These are phyloP conservation scores for Cladophialophora psammophila DNA, from an alignment of 2,329 filamentous ascomycete genomes.

Conservation along the genomic window DNA sequence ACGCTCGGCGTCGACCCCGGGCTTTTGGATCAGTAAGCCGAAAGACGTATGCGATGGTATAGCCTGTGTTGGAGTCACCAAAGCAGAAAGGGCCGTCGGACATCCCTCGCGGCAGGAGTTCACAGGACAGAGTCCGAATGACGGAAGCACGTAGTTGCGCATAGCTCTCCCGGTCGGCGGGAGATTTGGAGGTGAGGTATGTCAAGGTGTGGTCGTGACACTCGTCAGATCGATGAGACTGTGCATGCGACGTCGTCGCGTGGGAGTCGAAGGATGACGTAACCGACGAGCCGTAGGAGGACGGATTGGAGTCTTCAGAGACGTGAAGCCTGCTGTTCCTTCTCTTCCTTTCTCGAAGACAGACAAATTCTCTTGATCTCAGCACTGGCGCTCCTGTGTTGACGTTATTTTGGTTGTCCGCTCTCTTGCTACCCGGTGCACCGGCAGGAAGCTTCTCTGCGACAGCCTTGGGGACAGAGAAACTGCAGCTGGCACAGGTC, in stretches of 20 bases:
- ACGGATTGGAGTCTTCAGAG: slow-evolving; percentile 47
- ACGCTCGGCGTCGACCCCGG: slow-evolving; percentile 63
- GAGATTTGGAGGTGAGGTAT: slow-evolving; percentile 65
- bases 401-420: slow-evolving; percentile 58
- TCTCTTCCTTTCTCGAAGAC: slow-evolving; percentile 50
- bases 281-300: slow-evolving; percentile 33
- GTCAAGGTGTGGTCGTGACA: slow-evolving; percentile 64
- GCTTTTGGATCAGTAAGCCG: slow-evolving; percentile 65
- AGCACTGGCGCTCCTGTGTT: slow-evolving; percentile 59
- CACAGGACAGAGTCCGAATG: slow-evolving; percentile 65
- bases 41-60: slow-evolving; percentile 67
- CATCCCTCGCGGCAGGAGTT: slow-evolving; percentile 62
- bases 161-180: slow-evolving; percentile 61
- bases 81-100: slow-evolving; percentile 66
- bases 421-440: slow-evolving; percentile 58
- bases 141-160: slow-evolving; percentile 64
- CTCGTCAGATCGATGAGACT: slow-evolving; percentile 28
- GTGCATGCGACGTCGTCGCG: slow-evolving; percentile 42
- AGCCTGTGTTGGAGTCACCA: slow-evolving; percentile 62
- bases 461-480: slow-evolving; percentile 62
- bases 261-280: slow-evolving; percentile 49
- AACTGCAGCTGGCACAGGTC: slow-evolving; percentile 65
- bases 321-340: slow-evolving; percentile 42
- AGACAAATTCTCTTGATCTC: slow-evolving; percentile 61
- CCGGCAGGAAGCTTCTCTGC: slow-evolving; percentile 62